phyloP scores from a whole-genome alignment of 2,329 filamentous ascomycete genomes.

The Phyllosticta citrichinensis region DNA sequence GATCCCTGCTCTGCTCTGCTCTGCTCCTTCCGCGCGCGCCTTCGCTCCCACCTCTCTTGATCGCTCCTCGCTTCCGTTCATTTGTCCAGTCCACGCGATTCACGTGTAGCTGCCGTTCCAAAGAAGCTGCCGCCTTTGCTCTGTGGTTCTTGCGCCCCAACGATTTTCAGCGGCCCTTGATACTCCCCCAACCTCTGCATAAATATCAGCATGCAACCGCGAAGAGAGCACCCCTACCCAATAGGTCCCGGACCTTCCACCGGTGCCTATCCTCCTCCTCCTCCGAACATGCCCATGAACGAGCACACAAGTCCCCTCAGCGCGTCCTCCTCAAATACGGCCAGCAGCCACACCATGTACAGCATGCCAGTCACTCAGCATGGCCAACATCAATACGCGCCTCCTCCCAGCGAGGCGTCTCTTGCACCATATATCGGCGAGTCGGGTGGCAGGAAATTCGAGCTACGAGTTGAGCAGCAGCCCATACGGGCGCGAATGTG shows the following conservation, averaged over 20 bases:
- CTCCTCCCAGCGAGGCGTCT: not conserved
- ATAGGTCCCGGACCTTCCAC: slow-evolving; percentile 5
- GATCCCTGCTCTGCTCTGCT: not conserved
- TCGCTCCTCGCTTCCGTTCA: not conserved
- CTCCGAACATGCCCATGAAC: slow-evolving; percentile 1
- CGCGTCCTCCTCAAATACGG: slow-evolving; percentile 2
- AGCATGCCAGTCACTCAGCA: not conserved
- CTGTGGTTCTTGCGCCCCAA: not conserved
- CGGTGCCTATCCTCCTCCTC: slow-evolving; percentile 1
- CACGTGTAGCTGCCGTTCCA: too few relatives aligned
- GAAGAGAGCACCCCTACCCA: slow-evolving; percentile 6
- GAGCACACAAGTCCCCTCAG: slow-evolving; percentile 2
- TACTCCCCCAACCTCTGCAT: not conserved
- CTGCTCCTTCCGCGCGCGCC: not conserved
- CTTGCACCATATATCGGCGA: not conserved
- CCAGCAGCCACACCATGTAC: slow-evolving; percentile 8
- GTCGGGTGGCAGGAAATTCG: slow-evolving; percentile 22
- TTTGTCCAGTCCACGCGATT: not conserved
- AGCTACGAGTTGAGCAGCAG: slow-evolving; percentile 77
- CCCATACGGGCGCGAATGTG: slow-evolving; percentile 93
- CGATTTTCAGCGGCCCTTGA: not conserved
- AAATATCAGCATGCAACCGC: slow-evolving; percentile 2
- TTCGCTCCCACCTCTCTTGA: not conserved
- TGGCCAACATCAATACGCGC: not conserved
- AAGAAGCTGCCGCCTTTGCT: not conserved